phyloP scores from a whole-genome alignment of 805 yeast species.

The Nakazawaea pomicola region DNA sequence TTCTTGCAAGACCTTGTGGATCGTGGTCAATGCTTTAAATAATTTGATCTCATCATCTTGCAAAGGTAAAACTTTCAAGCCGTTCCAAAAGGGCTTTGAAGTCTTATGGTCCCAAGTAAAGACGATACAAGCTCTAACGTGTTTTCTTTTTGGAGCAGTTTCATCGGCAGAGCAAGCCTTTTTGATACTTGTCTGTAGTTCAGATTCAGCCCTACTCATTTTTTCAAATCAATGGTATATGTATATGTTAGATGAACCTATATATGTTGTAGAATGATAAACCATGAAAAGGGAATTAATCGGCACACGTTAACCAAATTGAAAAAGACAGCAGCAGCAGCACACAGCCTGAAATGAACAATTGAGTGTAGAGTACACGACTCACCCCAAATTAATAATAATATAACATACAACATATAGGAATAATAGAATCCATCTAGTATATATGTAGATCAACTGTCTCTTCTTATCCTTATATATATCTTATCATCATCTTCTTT shows the following conservation, averaged over 20 bases:
- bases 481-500: too few relatives aligned
- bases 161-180: slow-evolving; percentile 87
- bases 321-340: too few relatives aligned
- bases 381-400: too few relatives aligned
- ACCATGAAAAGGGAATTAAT: too few relatives aligned
- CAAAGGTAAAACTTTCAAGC: slow-evolving; percentile 72
- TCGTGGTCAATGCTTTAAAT: slow-evolving; percentile 78
- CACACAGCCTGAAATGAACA: too few relatives aligned
- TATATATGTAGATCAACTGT: too few relatives aligned
- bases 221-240: neutral
- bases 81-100: slow-evolving; percentile 80
- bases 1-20: slow-evolving; percentile 93
- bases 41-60: slow-evolving; percentile 78
- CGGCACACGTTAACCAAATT: too few relatives aligned
- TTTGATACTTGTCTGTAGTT: slow-evolving; percentile 47
- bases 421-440: too few relatives aligned
- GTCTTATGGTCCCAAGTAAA: slow-evolving; percentile 95
- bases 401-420: too few relatives aligned
- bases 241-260: neutral
- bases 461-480: too few relatives aligned
- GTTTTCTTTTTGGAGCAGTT: slow-evolving; percentile 92
- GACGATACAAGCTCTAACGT: slow-evolving; percentile 91
- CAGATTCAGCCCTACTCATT: slow-evolving; percentile 12
- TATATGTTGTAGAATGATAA: neutral
- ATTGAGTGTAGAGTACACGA: too few relatives aligned